Evolutionary conservation across 169 alveolate genomes (phyloP), one percentile per base, ranked within the genome.

Genomic region (Miamiensis avidus): DNA sequence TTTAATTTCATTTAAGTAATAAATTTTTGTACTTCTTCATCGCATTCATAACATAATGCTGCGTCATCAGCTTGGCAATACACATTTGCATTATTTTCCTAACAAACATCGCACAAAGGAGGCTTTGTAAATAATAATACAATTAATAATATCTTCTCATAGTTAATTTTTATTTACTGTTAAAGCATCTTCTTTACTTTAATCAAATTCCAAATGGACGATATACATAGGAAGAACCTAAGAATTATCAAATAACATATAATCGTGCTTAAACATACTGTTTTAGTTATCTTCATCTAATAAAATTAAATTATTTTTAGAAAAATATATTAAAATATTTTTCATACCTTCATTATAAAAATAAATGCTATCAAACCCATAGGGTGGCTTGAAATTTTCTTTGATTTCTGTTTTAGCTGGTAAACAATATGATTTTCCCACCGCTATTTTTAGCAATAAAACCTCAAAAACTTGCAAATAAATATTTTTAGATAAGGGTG

Each of bases 11-110:
- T 49, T 11, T 11, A 49, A 49, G 20, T 49, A 11, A 49, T 11
- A 49, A 49, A 49, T 11, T 49, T 11, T 49, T 49, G 4, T 49
- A 49, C 69, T 49, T 82, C 88, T 4, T 87, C 91, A 82, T 87
- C 91, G 34, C 91, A 87, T 11, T 87, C 88, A 32, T 74, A 72
- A 78, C 91, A 87, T 32, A 87, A 31, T 65, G 29, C 34, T 72
- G 86, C 86, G n/a, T 87, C 88, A 74, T 87, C 91, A 26, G 88
- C 88, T 65, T 76, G 72, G 49, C 91, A 87, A 75, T 87, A 87
- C 27, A 87, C 69, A 27, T 83, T 78, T 25, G 91, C 91, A 31
- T 81, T 76, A 49, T 76, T 76, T 49, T 82, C 88, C 33, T 82
- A 75, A 34, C 91, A 87, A n/a, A 87, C 76, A 31, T 87, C 91